Conservation (phyloP, 2,329 filamentous ascomycete species). For the Graphium sp. region DNA sequence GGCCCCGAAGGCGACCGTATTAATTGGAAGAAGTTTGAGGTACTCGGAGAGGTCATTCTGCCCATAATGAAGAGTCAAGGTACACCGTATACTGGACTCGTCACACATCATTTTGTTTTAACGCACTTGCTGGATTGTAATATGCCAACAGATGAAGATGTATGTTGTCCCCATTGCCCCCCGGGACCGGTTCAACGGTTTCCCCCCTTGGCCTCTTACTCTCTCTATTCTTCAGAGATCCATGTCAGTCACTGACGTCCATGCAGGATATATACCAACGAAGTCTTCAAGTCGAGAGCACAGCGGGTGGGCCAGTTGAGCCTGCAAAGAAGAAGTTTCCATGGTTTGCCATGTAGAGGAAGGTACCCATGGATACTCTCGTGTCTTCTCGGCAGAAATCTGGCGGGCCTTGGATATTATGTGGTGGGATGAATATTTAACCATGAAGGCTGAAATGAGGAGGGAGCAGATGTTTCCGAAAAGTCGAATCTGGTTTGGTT, state of each 20-base stretch:
- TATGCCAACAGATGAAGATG: slow-evolving; percentile 76
- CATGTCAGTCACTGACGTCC: too few relatives aligned
- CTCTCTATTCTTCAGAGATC: too few relatives aligned
- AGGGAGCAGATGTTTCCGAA: too few relatives aligned
- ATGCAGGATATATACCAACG: slow-evolving; percentile 47
- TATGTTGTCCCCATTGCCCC: slow-evolving; percentile 23
- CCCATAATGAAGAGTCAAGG: slow-evolving; percentile 87
- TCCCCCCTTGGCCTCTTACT: neutral
- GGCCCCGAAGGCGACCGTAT: slow-evolving; percentile 53
- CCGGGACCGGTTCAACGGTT: neutral
- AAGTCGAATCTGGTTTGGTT: too few relatives aligned
- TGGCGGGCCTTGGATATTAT: too few relatives aligned
- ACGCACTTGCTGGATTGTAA: slow-evolving; percentile 68
- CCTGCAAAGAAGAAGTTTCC: slow-evolving; percentile 47
- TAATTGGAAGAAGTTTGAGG: slow-evolving; percentile 97
- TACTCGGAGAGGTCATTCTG: slow-evolving; percentile 81
- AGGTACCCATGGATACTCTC: neutral
- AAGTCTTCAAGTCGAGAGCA: slow-evolving; percentile 40
- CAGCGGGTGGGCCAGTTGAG: slow-evolving; percentile 24
- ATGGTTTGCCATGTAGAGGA: slow-evolving; percentile 38
- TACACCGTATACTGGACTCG: slow-evolving; percentile 58
- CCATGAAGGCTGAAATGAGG: too few relatives aligned
- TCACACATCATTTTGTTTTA: slow-evolving; percentile 51
- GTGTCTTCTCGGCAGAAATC: too few relatives aligned
- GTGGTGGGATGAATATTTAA: neutral